These are phyloP conservation scores for Yarrowia phangngaensis DNA, from an alignment of 805 yeast species.

Conservation along the genomic window DNA sequence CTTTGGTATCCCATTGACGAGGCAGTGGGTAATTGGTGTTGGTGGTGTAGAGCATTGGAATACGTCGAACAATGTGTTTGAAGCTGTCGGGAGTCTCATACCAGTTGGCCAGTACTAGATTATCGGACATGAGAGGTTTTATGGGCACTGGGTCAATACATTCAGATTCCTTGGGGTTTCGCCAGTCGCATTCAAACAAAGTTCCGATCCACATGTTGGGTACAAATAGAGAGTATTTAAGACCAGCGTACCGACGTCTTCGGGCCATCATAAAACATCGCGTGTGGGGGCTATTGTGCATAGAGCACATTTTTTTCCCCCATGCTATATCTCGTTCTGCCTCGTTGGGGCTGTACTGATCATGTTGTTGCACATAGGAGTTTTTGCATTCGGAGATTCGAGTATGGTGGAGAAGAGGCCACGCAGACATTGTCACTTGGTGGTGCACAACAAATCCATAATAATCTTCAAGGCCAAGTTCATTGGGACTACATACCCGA, in stretches of 20 bases:
- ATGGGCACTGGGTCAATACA: conserved; percentile 30
- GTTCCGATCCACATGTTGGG: conserved; percentile 34
- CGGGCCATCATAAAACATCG: conserved; percentile 33
- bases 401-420: conserved; percentile 25
- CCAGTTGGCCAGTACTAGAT: conserved; percentile 29
- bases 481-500: conserved; percentile 30
- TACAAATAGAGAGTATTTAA: conserved; percentile 10
- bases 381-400: conserved; percentile 29
- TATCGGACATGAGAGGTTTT: conserved; percentile 30
- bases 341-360: conserved; percentile 29
- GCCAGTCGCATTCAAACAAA: conserved; percentile 29
- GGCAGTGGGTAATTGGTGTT: conserved; percentile 9
- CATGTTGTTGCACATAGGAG: conserved; percentile 26
- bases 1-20: conserved; percentile 1
- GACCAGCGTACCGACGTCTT: conserved; percentile 25
- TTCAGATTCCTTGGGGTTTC: conserved; percentile 15
- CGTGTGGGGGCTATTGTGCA: conserved; percentile 11
- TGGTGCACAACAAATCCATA: conserved; percentile 32
- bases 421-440: conserved; percentile 25
- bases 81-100: conserved; percentile 24
- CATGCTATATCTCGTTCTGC: conserved; percentile 28
- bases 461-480: conserved; percentile 28
- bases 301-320: conserved; percentile 31
- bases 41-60: conserved; percentile 26
- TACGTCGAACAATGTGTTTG: conserved; percentile 23